phyloP scores from a whole-genome alignment of 148 eudicot species.

The Oxyria digyna region DNA sequence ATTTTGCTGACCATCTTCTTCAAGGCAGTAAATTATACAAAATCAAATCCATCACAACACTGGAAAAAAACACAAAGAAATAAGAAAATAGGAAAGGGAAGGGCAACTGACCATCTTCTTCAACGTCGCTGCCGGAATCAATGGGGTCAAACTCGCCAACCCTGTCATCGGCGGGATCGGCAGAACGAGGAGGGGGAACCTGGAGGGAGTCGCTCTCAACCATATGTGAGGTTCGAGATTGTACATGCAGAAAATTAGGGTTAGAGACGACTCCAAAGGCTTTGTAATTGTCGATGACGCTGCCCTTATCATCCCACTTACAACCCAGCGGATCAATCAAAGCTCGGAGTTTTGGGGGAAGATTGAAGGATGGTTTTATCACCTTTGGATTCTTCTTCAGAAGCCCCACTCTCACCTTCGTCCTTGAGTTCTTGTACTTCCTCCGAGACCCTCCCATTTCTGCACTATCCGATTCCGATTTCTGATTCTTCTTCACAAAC shows the following conservation, averaged over 20 bases:
- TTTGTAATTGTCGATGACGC: conserved; percentile 74
- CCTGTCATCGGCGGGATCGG: conserved; percentile 8
- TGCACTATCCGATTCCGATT: no score
- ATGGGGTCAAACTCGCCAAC: conserved; percentile 40
- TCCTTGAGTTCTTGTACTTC: conserved; percentile 56
- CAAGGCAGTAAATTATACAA: not conserved
- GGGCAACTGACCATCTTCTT: conserved; percentile 68
- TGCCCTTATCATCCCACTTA: conserved; percentile 73
- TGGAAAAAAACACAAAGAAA: not conserved
- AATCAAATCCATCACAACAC: not conserved
- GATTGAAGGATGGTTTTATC: conserved; percentile 61
- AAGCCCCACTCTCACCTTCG: conserved; percentile 68
- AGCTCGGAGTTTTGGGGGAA: conserved; percentile 71
- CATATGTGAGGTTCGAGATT: conserved; percentile 54
- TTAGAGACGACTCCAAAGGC: conserved; percentile 77
- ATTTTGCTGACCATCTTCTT: no score
- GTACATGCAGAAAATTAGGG: conserved; percentile 68
- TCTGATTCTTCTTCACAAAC: no score
- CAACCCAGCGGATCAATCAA: conserved; percentile 42
- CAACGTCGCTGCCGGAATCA: conserved; percentile 81
- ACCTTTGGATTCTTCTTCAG: conserved; percentile 64
- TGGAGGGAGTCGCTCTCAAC: conserved; percentile 63
- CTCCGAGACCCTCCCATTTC: conserved; percentile 85
- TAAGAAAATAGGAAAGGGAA: not conserved
- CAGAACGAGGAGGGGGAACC: conserved; percentile 29